phyloP scores from a whole-genome alignment of 2,329 filamentous ascomycete genomes.

The Pseudogymnoascus destructans region DNA sequence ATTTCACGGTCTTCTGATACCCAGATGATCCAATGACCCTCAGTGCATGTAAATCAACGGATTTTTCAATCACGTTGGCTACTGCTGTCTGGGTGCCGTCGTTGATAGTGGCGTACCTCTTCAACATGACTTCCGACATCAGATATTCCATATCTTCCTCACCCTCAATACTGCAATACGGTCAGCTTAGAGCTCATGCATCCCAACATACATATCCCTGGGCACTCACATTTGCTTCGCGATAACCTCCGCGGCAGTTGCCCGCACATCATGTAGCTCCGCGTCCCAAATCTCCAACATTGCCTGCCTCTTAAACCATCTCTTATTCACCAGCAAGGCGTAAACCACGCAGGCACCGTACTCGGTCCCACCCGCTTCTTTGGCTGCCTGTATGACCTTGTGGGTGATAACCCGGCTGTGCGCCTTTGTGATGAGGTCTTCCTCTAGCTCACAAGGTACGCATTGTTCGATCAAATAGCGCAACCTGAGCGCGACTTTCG shows the following conservation, averaged over 20 bases:
- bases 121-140: conserved; percentile 68
- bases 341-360: conserved; percentile 59
- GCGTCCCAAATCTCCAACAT: conserved; percentile 81
- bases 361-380: conserved; percentile 64
- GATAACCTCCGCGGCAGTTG: conserved; percentile 77
- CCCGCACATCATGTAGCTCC: conserved; percentile 65
- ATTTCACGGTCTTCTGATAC: conserved; percentile 88
- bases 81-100: conserved; percentile 60
- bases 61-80: conserved; percentile 81
- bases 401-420: conserved; percentile 78
- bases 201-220: background rate
- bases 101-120: conserved; percentile 71
- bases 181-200: background rate
- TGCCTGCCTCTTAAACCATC: conserved; percentile 70
- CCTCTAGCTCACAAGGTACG: conserved; percentile 79
- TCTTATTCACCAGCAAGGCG: conserved; percentile 30
- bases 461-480: conserved; percentile 84
- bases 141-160: conserved; percentile 72
- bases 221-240: conserved; percentile 56
- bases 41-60: conserved; percentile 84
- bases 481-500: conserved; percentile 75
- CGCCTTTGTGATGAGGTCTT: conserved; percentile 57
- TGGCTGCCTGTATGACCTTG: conserved; percentile 67
- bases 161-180: conserved; percentile 53
- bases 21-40: conserved; percentile 81